Conservation (phyloP, 208 protist genomes). For the Angomonas ambiguus region DNA sequence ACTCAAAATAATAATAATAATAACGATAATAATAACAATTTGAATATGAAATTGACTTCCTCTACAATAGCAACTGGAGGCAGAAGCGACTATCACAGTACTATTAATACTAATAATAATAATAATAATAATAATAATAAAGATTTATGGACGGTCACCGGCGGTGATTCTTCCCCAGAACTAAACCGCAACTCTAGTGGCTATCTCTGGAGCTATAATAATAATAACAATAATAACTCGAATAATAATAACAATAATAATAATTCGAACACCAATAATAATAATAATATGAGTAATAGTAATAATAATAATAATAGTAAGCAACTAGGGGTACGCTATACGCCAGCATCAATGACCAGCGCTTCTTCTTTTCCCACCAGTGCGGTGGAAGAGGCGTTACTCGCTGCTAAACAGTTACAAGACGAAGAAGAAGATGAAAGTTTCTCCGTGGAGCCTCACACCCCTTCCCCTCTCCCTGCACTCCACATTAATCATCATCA, state of each 20-base stretch:
- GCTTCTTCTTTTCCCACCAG: not conserved
- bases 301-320: not conserved
- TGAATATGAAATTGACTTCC: not conserved
- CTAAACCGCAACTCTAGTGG: no score
- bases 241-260: no score
- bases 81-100: not conserved
- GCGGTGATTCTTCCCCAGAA: no score
- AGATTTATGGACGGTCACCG: no score
- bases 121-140: no score
- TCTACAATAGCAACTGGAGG: not conserved
- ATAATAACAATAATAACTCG: no score
- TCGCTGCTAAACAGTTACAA: not conserved
- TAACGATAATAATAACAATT: not conserved
- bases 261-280: no score
- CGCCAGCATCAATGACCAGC: not conserved
- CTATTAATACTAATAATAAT: not conserved
- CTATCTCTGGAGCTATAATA: no score
- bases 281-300: no score
- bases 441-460: no score
- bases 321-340: not conserved
- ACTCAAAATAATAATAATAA: not conserved
- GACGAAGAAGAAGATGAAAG: not conserved
- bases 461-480: no score
- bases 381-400: not conserved
- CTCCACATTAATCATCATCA: no score